Percentiles rank a stretch among this genome's conserved stretches.
Conservation (phyloP, 2,329 filamentous ascomycete genomes). For the Blastomyces gilchristii region DNA sequence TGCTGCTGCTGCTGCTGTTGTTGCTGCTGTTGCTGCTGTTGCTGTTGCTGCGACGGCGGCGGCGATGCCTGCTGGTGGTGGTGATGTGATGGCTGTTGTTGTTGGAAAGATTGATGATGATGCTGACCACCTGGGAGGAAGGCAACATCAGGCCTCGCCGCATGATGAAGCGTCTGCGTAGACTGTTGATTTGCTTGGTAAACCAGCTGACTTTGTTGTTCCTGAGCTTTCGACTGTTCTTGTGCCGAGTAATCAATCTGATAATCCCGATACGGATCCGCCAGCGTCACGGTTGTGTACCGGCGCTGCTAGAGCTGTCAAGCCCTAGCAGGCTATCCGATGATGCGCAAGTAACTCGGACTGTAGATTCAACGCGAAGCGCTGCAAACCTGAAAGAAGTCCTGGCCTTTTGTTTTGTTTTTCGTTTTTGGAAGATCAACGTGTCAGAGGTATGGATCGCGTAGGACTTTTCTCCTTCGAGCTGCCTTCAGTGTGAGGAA, state of each 20-base stretch:
- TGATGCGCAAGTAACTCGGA: conserved; percentile 11
- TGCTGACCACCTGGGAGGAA: conserved; percentile 27
- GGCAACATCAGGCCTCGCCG: conserved; percentile 25
- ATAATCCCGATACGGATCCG: conserved; percentile 66
- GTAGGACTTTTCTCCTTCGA: neutral
- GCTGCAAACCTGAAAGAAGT: neutral
- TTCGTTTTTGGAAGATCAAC: neutral
- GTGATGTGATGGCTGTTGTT: conserved; percentile 23
- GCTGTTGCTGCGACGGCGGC: conserved; percentile 14
- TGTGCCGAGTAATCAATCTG: conserved; percentile 65
- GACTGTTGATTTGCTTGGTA: conserved; percentile 45
- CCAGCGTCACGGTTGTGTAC: conserved; percentile 63
- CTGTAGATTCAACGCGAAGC: conserved; percentile 3
- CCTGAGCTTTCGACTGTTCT: conserved; percentile 54
- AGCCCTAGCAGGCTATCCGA: conserved; percentile 53
- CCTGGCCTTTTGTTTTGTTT: neutral
- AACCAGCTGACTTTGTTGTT: conserved; percentile 53
- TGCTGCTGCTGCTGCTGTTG: conserved; percentile 11
- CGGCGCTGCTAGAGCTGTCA: conserved; percentile 61
- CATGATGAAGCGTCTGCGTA: conserved; percentile 28
- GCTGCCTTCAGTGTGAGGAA: neutral
- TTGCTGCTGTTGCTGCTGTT: conserved; percentile 17
- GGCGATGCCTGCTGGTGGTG: conserved; percentile 26
- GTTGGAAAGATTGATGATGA: conserved; percentile 26
- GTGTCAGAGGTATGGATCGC: neutral